Percentiles rank a stretch among this genome's conserved stretches.
These are phyloP conservation scores for Teunomyces atbi DNA, from an alignment of 805 yeast genomes.

Conservation along the genomic window DNA sequence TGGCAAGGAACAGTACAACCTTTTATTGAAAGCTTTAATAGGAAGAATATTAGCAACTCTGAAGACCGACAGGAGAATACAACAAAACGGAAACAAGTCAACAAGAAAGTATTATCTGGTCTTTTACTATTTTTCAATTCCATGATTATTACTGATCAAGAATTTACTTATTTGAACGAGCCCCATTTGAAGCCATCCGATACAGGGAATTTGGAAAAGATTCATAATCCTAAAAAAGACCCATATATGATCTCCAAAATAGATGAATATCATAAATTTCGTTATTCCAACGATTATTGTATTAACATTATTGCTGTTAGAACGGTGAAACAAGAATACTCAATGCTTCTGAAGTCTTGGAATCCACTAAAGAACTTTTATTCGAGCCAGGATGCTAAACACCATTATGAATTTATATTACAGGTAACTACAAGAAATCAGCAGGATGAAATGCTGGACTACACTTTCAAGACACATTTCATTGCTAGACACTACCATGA, in stretches of 20 bases:
- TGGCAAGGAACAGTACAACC: constrained; percentile 82
- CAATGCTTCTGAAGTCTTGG: constrained; percentile 13
- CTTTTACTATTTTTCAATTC: constrained; percentile 72
- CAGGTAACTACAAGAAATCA: constrained; percentile 36
- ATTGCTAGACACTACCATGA: constrained; percentile 66
- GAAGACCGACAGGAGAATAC: constrained; percentile 75
- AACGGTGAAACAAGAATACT: constrained; percentile 12
- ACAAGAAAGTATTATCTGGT: constrained; percentile 58
- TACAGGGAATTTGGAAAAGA: constrained; percentile 35
- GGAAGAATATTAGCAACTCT: constrained; percentile 67
- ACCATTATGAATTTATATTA: constrained; percentile 48
- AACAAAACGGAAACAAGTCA: constrained; percentile 57
- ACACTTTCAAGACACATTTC: constrained; percentile 33
- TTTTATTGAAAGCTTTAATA: constrained; percentile 75
- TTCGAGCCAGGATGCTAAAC: constrained; percentile 9
- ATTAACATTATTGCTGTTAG: constrained; percentile 71
- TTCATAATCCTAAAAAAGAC: constrained; percentile 8
- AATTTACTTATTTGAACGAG: constrained; percentile 42
- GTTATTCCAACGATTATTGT: constrained; percentile 54
- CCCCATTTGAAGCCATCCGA: constrained; percentile 37
- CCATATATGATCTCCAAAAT: not conserved
- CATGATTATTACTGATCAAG: constrained; percentile 62
- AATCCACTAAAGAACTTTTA: constrained; percentile 11
- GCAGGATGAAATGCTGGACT: constrained; percentile 8
- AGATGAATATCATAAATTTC: constrained; percentile 23